Base-by-base conservation (phyloP, 2,329 filamentous ascomycete genomes). In the Arthroderma sp. region DNA sequence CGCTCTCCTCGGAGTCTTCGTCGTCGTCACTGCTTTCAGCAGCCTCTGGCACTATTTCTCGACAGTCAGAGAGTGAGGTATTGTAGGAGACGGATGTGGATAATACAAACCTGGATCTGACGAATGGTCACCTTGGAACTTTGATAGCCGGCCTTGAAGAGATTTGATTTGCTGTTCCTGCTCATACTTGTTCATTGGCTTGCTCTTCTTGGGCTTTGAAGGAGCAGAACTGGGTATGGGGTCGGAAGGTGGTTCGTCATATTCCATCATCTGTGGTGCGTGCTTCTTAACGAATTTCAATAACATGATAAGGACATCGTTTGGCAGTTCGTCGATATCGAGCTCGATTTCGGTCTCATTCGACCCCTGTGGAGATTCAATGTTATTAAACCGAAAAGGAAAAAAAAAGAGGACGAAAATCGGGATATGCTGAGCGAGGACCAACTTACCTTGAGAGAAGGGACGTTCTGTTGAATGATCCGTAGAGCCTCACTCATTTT, bases 381-480 rank as follows among this genome's bases (percentile, higher is more conserved):
- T 8, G 43, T 53, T 47, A 54, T 49, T 40, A 22, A 4, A 39
- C 2, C 29, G 5, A 10, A 33, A 42, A 42, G 30, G 11, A 7
- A 4, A 29, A 36, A 9, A 15, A 22, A 36, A 31, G 5, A 15
- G 39, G 38, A 22, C 6, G 5, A 38, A 47, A 57, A 11, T 31
- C 30, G 8, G 6, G 15, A 36, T 31, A 33, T 5, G 6, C 29
- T 11, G 9, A 28, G 28, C 7, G 30, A 37, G 4, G 8, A 10
- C 27, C 5, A 31, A 27, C 63, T 60, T 62, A 68, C 74, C 71
- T 77, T 74, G 68, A 91, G 71, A 71, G 82, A 71, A 66, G 85
- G 68, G 69, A 85, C 64, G 53, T 94, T 89, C 52, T 78, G 78
- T 61, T 93, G 86, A 58, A 98, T 96, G 50, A 96, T 88, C 48